Evolutionary conservation across 1,284 basidiomycete species (phyloP).

Genomic region (Papiliotrema fonsecae): DNA sequence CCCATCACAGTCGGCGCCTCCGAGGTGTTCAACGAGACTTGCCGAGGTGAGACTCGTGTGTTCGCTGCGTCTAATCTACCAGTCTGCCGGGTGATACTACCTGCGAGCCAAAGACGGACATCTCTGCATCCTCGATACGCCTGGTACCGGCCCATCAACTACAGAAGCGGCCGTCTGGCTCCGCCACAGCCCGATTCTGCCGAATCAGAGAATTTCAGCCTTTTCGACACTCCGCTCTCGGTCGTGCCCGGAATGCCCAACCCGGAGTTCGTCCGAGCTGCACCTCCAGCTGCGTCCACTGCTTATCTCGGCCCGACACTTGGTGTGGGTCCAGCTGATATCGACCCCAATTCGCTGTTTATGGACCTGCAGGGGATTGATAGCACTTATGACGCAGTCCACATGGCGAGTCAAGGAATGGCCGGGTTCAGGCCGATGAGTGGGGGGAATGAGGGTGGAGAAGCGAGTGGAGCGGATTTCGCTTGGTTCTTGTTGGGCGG

Average conservation of each 20-base stretch:
- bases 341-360: no score
- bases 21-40: conserved; percentile 16
- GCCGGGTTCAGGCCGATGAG: no score
- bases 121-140: neutral
- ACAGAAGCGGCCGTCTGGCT: neutral
- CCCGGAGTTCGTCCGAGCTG: neutral
- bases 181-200: neutral
- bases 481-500: no score
- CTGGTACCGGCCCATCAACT: neutral
- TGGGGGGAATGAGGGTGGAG: no score
- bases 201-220: no score
- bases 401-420: no score
- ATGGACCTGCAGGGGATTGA: no score
- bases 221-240: no score
- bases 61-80: neutral
- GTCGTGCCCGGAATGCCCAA: neutral
- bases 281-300: neutral
- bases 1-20: conserved; percentile 14
- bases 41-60: neutral
- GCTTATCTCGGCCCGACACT: neutral
- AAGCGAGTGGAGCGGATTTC: no score
- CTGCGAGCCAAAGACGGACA: neutral
- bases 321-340: no score
- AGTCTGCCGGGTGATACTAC: neutral
- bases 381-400: no score